phyloP scores from a whole-genome alignment of 306 rosid species.

The Dalbergia cultrata region DNA sequence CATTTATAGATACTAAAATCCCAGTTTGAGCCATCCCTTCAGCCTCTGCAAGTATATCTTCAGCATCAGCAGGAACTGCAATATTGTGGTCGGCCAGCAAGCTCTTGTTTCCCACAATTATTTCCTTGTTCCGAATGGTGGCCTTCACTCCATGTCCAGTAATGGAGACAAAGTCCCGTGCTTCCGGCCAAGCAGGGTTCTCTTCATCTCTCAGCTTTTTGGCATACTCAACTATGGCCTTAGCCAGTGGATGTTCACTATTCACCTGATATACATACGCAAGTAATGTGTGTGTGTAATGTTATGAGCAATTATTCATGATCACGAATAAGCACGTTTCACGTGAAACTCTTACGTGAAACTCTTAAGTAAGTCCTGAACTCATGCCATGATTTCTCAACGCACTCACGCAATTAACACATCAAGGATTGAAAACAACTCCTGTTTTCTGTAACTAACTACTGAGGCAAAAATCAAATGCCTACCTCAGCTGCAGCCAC shows the following conservation, averaged over 20 bases:
- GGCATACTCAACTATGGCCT: constrained; percentile 75
- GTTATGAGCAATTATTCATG: background rate
- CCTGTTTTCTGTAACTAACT: no score
- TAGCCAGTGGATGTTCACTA: constrained; percentile 84
- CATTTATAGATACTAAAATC: constrained; percentile 59
- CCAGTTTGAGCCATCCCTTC: constrained; percentile 78
- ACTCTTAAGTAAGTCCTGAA: no score
- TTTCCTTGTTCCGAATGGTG: constrained; percentile 58
- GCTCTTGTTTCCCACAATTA: constrained; percentile 77
- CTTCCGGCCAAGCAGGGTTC: constrained; percentile 68
- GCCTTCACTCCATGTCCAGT: constrained; percentile 87
- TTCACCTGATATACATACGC: constrained; percentile 62
- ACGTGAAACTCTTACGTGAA: no score
- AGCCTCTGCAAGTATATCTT: constrained; percentile 64
- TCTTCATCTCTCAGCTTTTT: constrained; percentile 61
- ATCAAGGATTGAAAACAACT: no score
- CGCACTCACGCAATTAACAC: no score
- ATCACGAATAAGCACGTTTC: background rate
- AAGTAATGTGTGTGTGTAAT: background rate
- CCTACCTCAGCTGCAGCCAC: constrained; percentile 80
- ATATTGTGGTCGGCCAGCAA: constrained; percentile 60
- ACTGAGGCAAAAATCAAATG: background rate
- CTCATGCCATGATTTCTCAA: no score
- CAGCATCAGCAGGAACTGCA: constrained; percentile 61
- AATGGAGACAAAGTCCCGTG: constrained; percentile 64